phyloP scores from a whole-genome alignment of 2,329 filamentous ascomycete species.

The Pestalotiopsis sp. region DNA sequence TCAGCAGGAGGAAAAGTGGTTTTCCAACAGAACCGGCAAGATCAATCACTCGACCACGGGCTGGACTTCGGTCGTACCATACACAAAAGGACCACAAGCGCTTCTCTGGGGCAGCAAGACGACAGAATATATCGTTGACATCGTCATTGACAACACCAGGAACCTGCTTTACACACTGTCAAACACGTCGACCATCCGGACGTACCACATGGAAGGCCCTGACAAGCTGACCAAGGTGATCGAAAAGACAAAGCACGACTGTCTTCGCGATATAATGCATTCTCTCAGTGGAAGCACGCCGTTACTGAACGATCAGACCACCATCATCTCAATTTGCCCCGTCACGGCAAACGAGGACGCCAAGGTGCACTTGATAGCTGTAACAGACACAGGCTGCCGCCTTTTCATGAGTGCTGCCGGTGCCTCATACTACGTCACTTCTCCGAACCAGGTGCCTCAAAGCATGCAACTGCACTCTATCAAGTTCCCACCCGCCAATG shows the following conservation, averaged over 20 bases:
- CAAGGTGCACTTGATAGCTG: constrained; percentile 85
- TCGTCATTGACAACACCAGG: constrained; percentile 86
- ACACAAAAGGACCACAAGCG: constrained; percentile 42
- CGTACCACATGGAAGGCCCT: constrained; percentile 79
- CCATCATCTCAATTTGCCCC: constrained; percentile 82
- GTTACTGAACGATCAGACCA: constrained; percentile 69
- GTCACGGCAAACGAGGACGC: constrained; percentile 79
- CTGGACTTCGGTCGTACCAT: constrained; percentile 66
- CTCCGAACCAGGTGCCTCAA: constrained; percentile 70
- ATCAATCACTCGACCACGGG: constrained; percentile 83
- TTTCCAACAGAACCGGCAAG: constrained; percentile 83
- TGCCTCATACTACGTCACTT: constrained; percentile 67
- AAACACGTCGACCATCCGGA: constrained; percentile 83
- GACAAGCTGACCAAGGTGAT: constrained; percentile 66
- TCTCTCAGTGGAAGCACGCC: constrained; percentile 72
- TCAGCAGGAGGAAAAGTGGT: constrained; percentile 97
- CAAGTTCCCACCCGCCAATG: constrained; percentile 77
- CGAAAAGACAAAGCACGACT: constrained; percentile 64
- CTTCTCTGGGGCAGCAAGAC: constrained; percentile 52
- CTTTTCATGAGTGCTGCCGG: constrained; percentile 91
- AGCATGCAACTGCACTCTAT: constrained; percentile 99
- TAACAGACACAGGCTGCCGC: constrained; percentile 87
- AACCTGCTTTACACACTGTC: constrained; percentile 91
- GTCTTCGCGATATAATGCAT: constrained; percentile 77
- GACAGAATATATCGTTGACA: constrained; percentile 71